Percentiles rank a stretch among this genome's conserved stretches.
Evolutionary conservation across 768 basidiomycete genomes (phyloP).

Genomic region (Trametes gibbosa): DNA sequence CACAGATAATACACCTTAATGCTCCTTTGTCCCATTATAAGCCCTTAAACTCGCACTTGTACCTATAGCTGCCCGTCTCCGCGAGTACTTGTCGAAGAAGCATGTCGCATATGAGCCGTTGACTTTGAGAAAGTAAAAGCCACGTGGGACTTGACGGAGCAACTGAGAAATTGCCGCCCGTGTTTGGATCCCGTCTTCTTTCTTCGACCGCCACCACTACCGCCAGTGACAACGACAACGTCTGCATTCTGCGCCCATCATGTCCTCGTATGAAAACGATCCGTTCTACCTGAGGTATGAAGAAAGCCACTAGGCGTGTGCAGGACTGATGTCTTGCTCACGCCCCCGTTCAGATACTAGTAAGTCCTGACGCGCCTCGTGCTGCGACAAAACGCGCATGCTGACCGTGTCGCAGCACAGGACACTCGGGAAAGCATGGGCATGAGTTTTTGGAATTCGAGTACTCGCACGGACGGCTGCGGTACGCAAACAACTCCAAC

Average conservation of each 20-base stretch:
- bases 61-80: no score
- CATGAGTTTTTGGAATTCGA: slow-evolving; percentile 99
- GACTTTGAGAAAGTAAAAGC: not conserved
- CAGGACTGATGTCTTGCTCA: slow-evolving; percentile 23
- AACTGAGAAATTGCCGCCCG: not conserved
- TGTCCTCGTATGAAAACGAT: slow-evolving; percentile 60
- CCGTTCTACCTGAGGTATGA: slow-evolving; percentile 78
- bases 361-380: slow-evolving; percentile 29
- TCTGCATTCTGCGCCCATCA: slow-evolving; percentile 19
- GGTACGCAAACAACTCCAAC: slow-evolving; percentile 99
- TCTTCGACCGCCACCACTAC: slow-evolving; percentile 3
- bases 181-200: not conserved
- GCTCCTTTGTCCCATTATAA: not conserved
- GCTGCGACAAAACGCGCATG: not conserved
- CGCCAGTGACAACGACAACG: not conserved
- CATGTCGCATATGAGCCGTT: no score
- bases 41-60: no score
- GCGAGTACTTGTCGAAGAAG: no score
- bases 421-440: slow-evolving; percentile 97
- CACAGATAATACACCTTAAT: not conserved
- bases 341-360: slow-evolving; percentile 45
- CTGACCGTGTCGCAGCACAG: slow-evolving; percentile 66
- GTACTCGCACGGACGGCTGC: slow-evolving; percentile 92
- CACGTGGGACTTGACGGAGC: no score
- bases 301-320: slow-evolving; percentile 20